These are phyloP conservation scores for Arthromyces matolae DNA, from an alignment of 768 basidiomycete genomes.

Conservation along the genomic window DNA sequence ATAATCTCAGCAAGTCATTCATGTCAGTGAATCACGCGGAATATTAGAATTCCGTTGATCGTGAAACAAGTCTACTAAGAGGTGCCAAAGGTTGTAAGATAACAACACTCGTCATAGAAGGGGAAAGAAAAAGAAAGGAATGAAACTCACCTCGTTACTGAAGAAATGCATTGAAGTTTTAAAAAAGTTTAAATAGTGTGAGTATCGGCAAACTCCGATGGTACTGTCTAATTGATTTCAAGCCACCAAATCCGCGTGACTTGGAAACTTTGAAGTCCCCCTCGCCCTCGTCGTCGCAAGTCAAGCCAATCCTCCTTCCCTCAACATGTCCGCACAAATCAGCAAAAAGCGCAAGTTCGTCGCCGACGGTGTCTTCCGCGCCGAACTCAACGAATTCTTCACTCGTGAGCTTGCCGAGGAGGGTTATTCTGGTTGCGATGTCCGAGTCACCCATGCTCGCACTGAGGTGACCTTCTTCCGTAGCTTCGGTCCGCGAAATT, in stretches of 20 bases:
- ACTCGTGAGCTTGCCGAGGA: constrained; percentile 97
- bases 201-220: constrained; percentile 21
- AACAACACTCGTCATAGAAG: constrained; percentile 81
- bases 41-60: constrained; percentile 23
- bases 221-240: constrained; percentile 26
- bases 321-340: constrained; percentile 80
- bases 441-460: constrained; percentile 97
- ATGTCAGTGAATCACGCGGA: constrained; percentile 72
- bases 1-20: constrained; percentile 76
- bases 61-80: constrained; percentile 81
- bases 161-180: background rate
- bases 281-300: constrained; percentile 11
- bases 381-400: constrained; percentile 99
- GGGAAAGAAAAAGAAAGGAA: constrained; percentile 11
- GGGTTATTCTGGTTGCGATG: constrained; percentile 99
- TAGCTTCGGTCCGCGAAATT: background rate
- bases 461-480: constrained; percentile 65
- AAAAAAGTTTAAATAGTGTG: constrained; percentile 13
- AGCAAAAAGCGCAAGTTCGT: constrained; percentile 99
- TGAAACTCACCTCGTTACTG: constrained; percentile 8
- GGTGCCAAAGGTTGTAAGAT: constrained; percentile 74
- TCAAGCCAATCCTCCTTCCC: background rate
- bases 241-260: constrained; percentile 21
- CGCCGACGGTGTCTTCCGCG: constrained; percentile 98
- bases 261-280: constrained; percentile 4